These are phyloP conservation scores for Coniochaeta pulveracea DNA, from an alignment of 2,329 filamentous ascomycete genomes.

Conservation along the genomic window DNA sequence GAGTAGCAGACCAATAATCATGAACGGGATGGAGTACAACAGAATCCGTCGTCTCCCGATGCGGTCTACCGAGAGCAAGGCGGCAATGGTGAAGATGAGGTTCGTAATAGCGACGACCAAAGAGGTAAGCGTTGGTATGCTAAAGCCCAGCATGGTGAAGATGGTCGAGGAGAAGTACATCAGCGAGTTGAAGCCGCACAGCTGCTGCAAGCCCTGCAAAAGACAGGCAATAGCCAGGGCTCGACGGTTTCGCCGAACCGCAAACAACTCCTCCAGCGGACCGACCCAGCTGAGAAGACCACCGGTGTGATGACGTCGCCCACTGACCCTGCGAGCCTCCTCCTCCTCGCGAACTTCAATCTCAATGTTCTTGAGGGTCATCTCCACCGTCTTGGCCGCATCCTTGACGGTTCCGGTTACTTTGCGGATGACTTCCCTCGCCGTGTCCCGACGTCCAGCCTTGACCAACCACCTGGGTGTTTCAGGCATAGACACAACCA, in stretches of 20 bases:
- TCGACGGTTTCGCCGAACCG: constrained; percentile 53
- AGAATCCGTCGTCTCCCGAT: constrained; percentile 72
- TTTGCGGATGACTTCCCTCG: constrained; percentile 51
- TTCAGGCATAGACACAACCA: constrained; percentile 70
- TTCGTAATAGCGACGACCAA: constrained; percentile 73
- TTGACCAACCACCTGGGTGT: constrained; percentile 81
- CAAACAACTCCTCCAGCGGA: constrained; percentile 41
- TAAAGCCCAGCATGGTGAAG: constrained; percentile 67
- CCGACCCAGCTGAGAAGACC: constrained; percentile 25
- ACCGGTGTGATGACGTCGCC: constrained; percentile 19
- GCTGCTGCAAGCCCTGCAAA: constrained; percentile 77
- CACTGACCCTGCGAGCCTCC: constrained; percentile 37
- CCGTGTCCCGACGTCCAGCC: constrained; percentile 48
- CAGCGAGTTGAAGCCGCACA: constrained; percentile 82
- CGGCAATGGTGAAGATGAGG: constrained; percentile 66
- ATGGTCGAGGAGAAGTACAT: constrained; percentile 90
- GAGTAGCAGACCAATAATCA: constrained; percentile 61
- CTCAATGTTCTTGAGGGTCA: constrained; percentile 55
- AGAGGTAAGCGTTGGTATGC: constrained; percentile 67
- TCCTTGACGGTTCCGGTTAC: constrained; percentile 42
- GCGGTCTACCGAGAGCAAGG: constrained; percentile 66
- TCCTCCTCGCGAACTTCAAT: constrained; percentile 57
- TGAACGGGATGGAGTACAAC: constrained; percentile 73
- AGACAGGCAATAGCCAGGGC: constrained; percentile 78
- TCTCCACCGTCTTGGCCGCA: constrained; percentile 26